These are phyloP conservation scores for Zasmidium angulare DNA, from an alignment of 2,329 filamentous ascomycete species.

Conservation along the genomic window DNA sequence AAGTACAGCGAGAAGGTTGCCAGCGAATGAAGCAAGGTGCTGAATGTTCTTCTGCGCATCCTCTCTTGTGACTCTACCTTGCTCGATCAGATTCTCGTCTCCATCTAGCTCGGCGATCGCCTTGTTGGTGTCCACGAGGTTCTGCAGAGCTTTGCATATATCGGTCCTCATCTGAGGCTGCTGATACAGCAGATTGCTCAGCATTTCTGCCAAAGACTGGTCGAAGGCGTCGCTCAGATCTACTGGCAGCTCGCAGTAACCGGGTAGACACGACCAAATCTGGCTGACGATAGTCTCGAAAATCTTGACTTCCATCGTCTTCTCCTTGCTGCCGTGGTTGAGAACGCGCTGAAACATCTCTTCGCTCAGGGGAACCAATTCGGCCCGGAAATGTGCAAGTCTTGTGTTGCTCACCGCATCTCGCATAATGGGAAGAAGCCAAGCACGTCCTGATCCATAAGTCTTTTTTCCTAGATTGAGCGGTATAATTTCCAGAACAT, in stretches of 20 bases:
- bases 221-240: constrained; percentile 71
- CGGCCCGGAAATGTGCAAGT: constrained; percentile 77
- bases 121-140: constrained; percentile 88
- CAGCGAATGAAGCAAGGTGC: constrained; percentile 76
- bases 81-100: constrained; percentile 70
- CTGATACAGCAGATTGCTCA: constrained; percentile 89
- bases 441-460: constrained; percentile 79
- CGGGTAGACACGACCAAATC: constrained; percentile 89
- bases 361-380: constrained; percentile 87
- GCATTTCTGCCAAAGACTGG: constrained; percentile 81
- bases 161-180: constrained; percentile 85
- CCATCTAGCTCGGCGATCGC: constrained; percentile 69
- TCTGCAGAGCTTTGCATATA: constrained; percentile 82
- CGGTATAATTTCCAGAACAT: constrained; percentile 77
- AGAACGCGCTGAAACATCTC: constrained; percentile 85
- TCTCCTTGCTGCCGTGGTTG: constrained; percentile 76
- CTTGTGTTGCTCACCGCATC: constrained; percentile 88
- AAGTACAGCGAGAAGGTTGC: constrained; percentile 90
- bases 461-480: constrained; percentile 77
- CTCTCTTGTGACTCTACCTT: constrained; percentile 73
- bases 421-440: constrained; percentile 88
- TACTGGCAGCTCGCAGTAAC: constrained; percentile 89
- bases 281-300: constrained; percentile 96
- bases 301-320: constrained; percentile 95
- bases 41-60: constrained; percentile 76